phyloP scores from a whole-genome alignment of 2,329 filamentous ascomycete genomes.

The Neofusicoccum laricinum region DNA sequence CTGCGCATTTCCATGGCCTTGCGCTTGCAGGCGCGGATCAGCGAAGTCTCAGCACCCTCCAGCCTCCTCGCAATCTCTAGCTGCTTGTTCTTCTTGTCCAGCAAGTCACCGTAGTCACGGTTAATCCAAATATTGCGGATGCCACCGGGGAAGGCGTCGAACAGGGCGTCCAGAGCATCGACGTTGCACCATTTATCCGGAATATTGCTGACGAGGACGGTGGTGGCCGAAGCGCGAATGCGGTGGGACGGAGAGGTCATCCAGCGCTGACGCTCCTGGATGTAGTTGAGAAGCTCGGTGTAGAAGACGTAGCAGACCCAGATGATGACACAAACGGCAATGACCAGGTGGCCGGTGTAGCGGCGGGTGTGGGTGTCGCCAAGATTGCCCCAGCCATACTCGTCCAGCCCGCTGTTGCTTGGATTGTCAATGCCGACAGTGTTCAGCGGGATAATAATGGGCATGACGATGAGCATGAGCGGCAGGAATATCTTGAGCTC shows the following conservation, averaged over 20 bases:
- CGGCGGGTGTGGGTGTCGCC: slow-evolving; percentile 58
- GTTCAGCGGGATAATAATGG: slow-evolving; percentile 84
- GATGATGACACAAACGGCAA: slow-evolving; percentile 73
- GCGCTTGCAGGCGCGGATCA: slow-evolving; percentile 65
- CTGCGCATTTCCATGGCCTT: slow-evolving; percentile 29
- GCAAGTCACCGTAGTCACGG: slow-evolving; percentile 76
- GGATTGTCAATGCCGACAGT: slow-evolving; percentile 65
- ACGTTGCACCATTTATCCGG: slow-evolving; percentile 86
- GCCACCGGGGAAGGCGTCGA: slow-evolving; percentile 94
- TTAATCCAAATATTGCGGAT: slow-evolving; percentile 97
- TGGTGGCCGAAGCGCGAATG: slow-evolving; percentile 88
- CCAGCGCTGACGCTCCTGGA: slow-evolving; percentile 91
- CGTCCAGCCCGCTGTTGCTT: slow-evolving; percentile 61
- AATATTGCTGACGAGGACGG: slow-evolving; percentile 87
- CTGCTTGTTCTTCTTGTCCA: slow-evolving; percentile 78
- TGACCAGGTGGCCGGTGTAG: slow-evolving; percentile 79
- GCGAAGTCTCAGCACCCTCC: slow-evolving; percentile 77
- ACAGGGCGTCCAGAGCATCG: slow-evolving; percentile 76
- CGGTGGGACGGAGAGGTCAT: slow-evolving; percentile 93
- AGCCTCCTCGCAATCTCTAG: slow-evolving; percentile 68
- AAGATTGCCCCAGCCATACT: slow-evolving; percentile 87
- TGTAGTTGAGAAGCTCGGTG: slow-evolving; percentile 78
- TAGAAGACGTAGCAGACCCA: slow-evolving; percentile 90
- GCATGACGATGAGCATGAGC: slow-evolving; percentile 72
- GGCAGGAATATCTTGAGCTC: slow-evolving; percentile 91